A percentile compares a stretch with the other conserved stretches of the same genome.
These are phyloP conservation scores for Tolypocladium endophyticum DNA, from an alignment of 2,329 filamentous ascomycete species.

Conservation along the genomic window DNA sequence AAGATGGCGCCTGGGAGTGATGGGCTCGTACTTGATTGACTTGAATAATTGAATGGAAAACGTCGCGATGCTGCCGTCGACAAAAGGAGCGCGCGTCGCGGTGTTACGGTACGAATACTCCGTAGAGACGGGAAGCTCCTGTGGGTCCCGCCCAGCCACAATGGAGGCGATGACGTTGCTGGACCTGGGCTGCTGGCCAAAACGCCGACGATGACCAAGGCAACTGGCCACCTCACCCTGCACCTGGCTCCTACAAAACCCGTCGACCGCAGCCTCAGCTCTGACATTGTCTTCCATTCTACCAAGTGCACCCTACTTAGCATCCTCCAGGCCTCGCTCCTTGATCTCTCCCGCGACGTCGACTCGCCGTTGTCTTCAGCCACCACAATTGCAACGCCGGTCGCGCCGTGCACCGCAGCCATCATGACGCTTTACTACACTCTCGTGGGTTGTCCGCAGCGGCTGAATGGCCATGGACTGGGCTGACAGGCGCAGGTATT, in stretches of 20 bases:
- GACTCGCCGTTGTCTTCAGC: neutral
- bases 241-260: conserved; percentile 1
- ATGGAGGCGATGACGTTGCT: conserved; percentile 23
- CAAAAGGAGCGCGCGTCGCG: neutral
- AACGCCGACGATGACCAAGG: neutral
- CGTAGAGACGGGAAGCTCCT: neutral
- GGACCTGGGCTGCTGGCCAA: conserved; percentile 8
- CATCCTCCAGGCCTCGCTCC: neutral
- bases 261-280: neutral
- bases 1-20: neutral
- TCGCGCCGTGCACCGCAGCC: conserved; percentile 12
- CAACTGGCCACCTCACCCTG: conserved; percentile 19
- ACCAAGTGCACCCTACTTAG: neutral
- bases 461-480: neutral
- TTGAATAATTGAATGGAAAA: neutral
- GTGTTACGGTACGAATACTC: too few species aligned
- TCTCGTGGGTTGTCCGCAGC: conserved; percentile 27
- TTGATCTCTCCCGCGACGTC: neutral
- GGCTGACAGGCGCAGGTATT: conserved; percentile 54
- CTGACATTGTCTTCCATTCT: neutral
- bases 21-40: neutral
- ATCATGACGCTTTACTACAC: conserved; percentile 51
- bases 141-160: conserved; percentile 11
- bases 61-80: neutral
- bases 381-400: neutral